These are phyloP conservation scores for Galerina sulciceps DNA, from an alignment of 768 basidiomycete genomes.

Conservation along the genomic window DNA sequence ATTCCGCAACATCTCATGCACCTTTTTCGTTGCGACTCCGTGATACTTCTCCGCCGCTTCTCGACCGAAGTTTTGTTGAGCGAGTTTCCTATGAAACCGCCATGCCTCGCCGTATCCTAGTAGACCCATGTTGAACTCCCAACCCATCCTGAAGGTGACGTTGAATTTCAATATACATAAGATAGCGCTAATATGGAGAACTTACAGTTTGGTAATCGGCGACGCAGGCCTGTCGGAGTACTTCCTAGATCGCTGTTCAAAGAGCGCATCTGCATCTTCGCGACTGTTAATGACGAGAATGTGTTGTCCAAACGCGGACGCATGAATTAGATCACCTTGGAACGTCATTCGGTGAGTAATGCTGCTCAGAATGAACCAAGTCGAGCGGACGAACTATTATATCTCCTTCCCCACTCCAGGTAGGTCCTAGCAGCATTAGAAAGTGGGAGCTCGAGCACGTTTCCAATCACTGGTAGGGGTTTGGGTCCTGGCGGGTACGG, in stretches of 20 bases:
- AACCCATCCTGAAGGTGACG: conserved; percentile 31
- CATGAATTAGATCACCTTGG: too few relatives aligned
- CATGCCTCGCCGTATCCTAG: conserved; percentile 39
- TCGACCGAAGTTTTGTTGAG: conserved; percentile 37
- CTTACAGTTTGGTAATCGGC: conserved; percentile 12
- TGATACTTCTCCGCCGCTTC: conserved; percentile 30
- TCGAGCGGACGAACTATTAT: neutral
- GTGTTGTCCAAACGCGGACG: neutral
- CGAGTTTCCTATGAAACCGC: conserved; percentile 40
- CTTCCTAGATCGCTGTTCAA: conserved; percentile 49
- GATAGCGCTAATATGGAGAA: neutral
- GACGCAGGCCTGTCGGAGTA: conserved; percentile 48
- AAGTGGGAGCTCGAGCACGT: neutral
- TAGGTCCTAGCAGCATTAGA: neutral
- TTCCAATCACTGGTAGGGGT: neutral
- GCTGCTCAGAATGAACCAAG: too few relatives aligned
- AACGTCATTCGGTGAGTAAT: too few relatives aligned
- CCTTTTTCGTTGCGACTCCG: conserved; percentile 30
- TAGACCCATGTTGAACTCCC: conserved; percentile 37
- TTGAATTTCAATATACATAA: neutral
- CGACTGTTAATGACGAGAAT: conserved; percentile 28
- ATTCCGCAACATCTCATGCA: conserved; percentile 29
- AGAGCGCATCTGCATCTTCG: conserved; percentile 19
- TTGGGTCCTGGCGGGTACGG: conserved; percentile 1
- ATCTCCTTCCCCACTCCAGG: neutral